Base-by-base conservation (phyloP, 805 yeast genomes). In the Helenozyma rhizophorensis region DNA sequence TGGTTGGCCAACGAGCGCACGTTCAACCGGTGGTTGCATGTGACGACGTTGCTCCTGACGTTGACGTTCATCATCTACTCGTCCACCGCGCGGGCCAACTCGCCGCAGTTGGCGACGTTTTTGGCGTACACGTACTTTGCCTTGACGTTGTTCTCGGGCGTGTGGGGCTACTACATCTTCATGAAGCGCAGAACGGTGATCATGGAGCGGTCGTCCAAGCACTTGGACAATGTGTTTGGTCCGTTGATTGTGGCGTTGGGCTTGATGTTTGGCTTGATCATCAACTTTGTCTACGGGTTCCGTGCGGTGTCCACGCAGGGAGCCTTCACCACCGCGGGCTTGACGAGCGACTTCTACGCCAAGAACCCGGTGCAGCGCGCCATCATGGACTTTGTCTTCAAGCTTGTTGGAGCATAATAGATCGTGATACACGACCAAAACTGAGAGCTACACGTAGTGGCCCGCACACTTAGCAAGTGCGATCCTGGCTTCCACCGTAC, bases 1-100 rank as follows among this genome's bases (percentile, higher is more conserved):
- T 93, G 97, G 97, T 71, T 93, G 43, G 98, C 98, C 18, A 93
- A 93, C 54, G 98, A 93, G 65, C 82, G 98, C 59, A 93, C 98
- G 3, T 90, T 89, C 65, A 82, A 86, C 68, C 76, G 94, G 60
- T 93, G 98, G 98, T 69, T 93, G 45, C 88, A 83, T 43, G 90
- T 90, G 14, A 83, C 95, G 10, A 78, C 94, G 0, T 66, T 93
- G 54, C 70, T 93, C 47, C 79, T 95, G 14, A 80, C 89, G 0
- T 64, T 93, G 49, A 87, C 97, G 0, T 88, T 89, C 53, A 72
- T 93, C 11, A 74, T 93, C 34, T 85, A 85, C 64, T 75, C 80
- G 25, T 80, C 95, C 9, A 83, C 86, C 14, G 67, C 71, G 41
- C 65, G 69, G 18, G 80, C 96, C 0, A 73, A 80, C 39, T 76